These are phyloP conservation scores for Gyromitra esculenta DNA, from an alignment of 2,329 filamentous ascomycete species.

Conservation along the genomic window DNA sequence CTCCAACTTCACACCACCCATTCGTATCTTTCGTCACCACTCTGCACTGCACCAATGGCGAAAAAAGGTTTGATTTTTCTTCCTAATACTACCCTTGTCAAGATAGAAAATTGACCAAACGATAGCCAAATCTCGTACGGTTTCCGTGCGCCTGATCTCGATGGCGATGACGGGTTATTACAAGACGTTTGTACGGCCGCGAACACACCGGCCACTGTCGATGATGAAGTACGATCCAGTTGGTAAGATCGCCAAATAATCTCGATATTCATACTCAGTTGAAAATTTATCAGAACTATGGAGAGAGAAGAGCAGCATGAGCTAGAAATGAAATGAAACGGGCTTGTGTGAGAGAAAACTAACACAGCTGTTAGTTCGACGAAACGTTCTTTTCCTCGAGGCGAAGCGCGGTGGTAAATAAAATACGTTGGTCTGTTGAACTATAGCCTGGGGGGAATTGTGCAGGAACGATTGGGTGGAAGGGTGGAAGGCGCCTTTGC, in stretches of 20 bases:
- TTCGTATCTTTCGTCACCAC: neutral
- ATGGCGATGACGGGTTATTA: conserved; percentile 99
- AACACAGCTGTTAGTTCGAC: conserved; percentile 72
- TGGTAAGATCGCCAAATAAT: conserved; percentile 67
- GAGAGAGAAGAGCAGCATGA: neutral
- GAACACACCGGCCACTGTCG: conserved; percentile 83
- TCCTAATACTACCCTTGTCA: neutral
- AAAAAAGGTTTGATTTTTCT: conserved; percentile 44
- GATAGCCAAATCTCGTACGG: conserved; percentile 88
- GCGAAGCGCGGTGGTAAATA: conserved; percentile 70
- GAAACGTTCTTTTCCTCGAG: conserved; percentile 95
- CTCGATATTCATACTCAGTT: neutral
- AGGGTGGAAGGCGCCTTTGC: neutral
- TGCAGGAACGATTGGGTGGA: neutral
- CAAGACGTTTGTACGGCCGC: conserved; percentile 86
- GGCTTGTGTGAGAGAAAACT: conserved; percentile 22
- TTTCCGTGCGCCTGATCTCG: conserved; percentile 91
- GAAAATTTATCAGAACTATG: neutral
- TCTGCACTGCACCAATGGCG: conserved; percentile 27
- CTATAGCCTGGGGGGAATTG: neutral
- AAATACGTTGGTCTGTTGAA: neutral
- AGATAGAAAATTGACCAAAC: conserved; percentile 17
- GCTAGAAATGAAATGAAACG: conserved; percentile 1
- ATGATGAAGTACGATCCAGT: conserved; percentile 99
- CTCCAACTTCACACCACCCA: conserved; percentile 27